Evolutionary conservation across 768 basidiomycete genomes (phyloP), one percentile per base, ranked within the genome.

Genomic region (Cystofilobasidium bisporidii): DNA sequence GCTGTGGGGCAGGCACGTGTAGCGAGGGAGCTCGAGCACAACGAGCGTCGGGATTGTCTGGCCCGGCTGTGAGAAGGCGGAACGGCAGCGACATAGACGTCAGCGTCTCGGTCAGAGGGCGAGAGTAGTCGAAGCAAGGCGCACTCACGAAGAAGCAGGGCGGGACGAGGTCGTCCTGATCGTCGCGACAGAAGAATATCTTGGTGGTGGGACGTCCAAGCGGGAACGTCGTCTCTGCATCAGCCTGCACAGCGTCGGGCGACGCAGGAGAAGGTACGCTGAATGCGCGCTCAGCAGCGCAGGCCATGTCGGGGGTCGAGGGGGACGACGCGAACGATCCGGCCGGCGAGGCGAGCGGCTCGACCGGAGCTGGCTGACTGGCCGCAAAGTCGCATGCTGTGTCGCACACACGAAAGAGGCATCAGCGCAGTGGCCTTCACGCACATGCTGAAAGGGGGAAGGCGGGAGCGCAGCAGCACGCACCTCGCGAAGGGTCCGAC

Each of bases 21-120:
- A 64, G 20, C 68, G 62, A 6, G 68, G 68, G 10, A 69, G 68
- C 32, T 69, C 68, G 33, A 69, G 59, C 28, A 61, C 36, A 38
- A 69, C 57, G 22, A 59, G 63, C 10, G 68, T 69, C 6, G 68
- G 68, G 50, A 69, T 69, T 6, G 58, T 61, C 58, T 69, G 68
- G 17, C 68, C 68, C 12, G 68, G 68, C 67, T 68, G 32, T 3
- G 9, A 28, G 40, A 22, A 24, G 45, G n/a, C n/a, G 38, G 1
- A 24, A 33, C 10, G 26, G n/a, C n/a, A n/a, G n/a, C n/a, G n/a
- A n/a, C n/a, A n/a, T n/a, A n/a, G n/a, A n/a, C n/a, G n/a, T n/a
- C n/a, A n/a, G n/a, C n/a, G 41, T 41, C 14, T 5, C 26, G 28
- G 5, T 15, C 32, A 26, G 17, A 48, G 17, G 15, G 36, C 32